Base-by-base conservation (phyloP, 2,329 filamentous ascomycete species). In the Microdochium nivale region DNA sequence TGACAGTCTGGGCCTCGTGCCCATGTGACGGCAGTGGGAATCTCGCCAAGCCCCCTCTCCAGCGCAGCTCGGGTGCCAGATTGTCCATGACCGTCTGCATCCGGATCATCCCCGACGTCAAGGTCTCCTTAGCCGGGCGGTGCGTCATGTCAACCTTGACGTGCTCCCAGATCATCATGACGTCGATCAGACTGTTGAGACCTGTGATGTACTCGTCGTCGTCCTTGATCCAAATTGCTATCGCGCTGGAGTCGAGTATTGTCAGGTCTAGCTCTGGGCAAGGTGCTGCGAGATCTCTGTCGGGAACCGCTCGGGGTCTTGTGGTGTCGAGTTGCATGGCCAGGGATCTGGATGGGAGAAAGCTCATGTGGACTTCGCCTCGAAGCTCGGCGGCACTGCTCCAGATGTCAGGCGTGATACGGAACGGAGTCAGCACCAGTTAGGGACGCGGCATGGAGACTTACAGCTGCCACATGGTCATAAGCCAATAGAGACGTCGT, bases 1-100 rank as follows among this genome's bases (percentile, higher is more conserved):
- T 69, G 9, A 62, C 68, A 7, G 65, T 64, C 21, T 70, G 68
- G 2, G 62, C 66, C 40, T 69, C 65, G 46, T 70, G 68, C 3
- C 67, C 65, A 11, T 64, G 58, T 0, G 66, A 68, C 1, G 61
- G 59, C 11, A 53, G 52, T 0, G 58, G 46, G 0, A 63, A 63
- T 1, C 66, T 61, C 0, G 67, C 67, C 1, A 69, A 51, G 0
- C 67, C 66, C 2, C 67, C 67, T 1, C 67, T 59, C 68, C 68
- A 70, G 3, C 65, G 59, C 1, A 70, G 55, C 33, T 67, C 62
- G 0, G 65, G 62, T 0, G 65, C 65, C 1, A 70, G 61, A 16
- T 48, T 49, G 43, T 70, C 64, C 5, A 69, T 53, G 2, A 66
- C 60, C 0, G 50, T 19, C 21, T 44, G 40, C 40, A 44, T 24